phyloP scores from a whole-genome alignment of 2,329 filamentous ascomycete species.

The Neoarthrinium moseri region DNA sequence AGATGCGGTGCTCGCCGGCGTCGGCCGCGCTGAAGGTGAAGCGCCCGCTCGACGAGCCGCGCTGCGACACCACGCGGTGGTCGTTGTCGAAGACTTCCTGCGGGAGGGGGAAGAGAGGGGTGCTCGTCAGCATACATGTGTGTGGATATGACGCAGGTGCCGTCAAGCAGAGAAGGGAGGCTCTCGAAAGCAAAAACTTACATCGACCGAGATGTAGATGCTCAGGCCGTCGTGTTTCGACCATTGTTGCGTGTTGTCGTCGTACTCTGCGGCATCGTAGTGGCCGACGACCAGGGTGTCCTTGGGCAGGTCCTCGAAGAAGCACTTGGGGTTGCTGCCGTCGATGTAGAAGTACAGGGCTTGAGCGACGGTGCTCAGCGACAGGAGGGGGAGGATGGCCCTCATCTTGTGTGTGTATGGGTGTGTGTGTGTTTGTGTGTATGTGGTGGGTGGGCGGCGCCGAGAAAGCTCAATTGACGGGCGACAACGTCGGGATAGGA shows the following conservation, averaged over 20 bases:
- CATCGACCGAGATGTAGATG: conserved; percentile 89
- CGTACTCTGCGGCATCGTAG: conserved; percentile 83
- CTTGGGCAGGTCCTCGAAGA: conserved; percentile 97
- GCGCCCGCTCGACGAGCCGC: conserved; percentile 70
- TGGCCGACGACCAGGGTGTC: conserved; percentile 94
- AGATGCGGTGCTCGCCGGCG: conserved; percentile 92
- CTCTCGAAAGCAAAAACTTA: conserved; percentile 13
- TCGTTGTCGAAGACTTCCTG: conserved; percentile 95
- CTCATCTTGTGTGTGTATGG: conserved; percentile 45
- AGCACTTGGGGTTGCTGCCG: conserved; percentile 82
- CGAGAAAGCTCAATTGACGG: conserved; percentile 18
- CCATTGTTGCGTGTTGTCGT: conserved; percentile 68
- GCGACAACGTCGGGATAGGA: no score
- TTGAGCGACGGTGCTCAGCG: conserved; percentile 65
- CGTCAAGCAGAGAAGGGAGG: background rate
- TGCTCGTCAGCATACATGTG: no score
- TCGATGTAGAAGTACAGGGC: conserved; percentile 97
- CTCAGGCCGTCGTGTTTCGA: conserved; percentile 70
- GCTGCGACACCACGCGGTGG: conserved; percentile 91
- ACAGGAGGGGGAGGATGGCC: conserved; percentile 62
- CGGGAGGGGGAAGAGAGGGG: background rate
- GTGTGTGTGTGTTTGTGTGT: conserved; percentile 3
- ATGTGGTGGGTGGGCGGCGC: background rate
- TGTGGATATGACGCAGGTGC: background rate
- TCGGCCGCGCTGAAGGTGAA: conserved; percentile 97